Evolutionary conservation across 1,139 yeast species (phyloP), one percentile per base, ranked within the genome.

Genomic region (Blastobotrys elegans): DNA sequence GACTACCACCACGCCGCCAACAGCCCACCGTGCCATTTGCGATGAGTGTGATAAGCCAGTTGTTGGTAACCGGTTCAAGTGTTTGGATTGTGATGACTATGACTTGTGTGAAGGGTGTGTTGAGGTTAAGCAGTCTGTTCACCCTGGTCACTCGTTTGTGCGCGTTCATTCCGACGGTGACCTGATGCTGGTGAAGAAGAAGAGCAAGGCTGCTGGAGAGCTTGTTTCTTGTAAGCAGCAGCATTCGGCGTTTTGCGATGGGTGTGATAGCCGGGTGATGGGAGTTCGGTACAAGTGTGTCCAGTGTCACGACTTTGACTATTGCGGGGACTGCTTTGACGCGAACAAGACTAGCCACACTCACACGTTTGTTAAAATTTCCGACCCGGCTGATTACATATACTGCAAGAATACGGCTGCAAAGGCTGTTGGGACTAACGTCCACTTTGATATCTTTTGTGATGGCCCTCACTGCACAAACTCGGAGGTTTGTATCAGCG

Each of bases 281-380:
- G 56, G 57, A 17, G 20, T 14, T 24, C 72, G 84, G 45, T 77
- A 65, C 64, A 70, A 71, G 52, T 79, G 84, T 59, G 61, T 72
- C 51, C 67, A 69, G 17, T 79, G 84, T 55, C 58, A 64, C 1
- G 76, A 79, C 54, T 78, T 68, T 59, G 84, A 79, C 55, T 66
- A 76, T 51, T 79, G 84, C 60, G 63, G 64, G 22, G 47, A 54
- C 4, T 79, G 83, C 58, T 52, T 52, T 52, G 34, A 41, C 2
- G 21, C n/a, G 3, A 18, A 43, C 16, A 17, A 38, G 11, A 29
- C 16, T 7, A 29, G 36, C 21, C 59, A 53, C 40, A 47, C 39
- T 14, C 64, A 61, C 42, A 7, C 45, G 14, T 61, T 61, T 53
- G 56, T 56, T 13, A 35, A 44, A 16, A 40, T 60, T 27, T 48